phyloP scores from a whole-genome alignment of 2,329 filamentous ascomycete species.

The Orbilia oligospora region DNA sequence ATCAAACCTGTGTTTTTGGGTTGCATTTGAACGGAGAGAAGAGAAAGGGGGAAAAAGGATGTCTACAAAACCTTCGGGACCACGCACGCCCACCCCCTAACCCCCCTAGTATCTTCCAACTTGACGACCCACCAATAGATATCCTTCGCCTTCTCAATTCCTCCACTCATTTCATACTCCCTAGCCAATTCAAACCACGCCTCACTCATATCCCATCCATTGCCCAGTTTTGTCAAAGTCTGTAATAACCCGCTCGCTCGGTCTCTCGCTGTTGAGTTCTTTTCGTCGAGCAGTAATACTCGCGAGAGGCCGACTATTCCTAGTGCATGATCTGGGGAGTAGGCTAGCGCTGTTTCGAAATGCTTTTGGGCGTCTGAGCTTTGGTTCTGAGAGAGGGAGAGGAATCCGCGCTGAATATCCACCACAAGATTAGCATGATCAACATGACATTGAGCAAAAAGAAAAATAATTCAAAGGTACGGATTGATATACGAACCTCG shows the following conservation, averaged over 20 bases:
- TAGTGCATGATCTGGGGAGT: constrained; percentile 82
- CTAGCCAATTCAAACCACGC: constrained; percentile 92
- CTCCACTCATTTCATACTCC: constrained; percentile 88
- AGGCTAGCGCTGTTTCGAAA: constrained; percentile 86
- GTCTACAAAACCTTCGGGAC: constrained; percentile 61
- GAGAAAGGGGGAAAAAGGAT: background rate
- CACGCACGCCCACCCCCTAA: constrained; percentile 83
- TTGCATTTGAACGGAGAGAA: background rate
- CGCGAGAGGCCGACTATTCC: constrained; percentile 87
- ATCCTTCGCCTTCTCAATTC: constrained; percentile 88
- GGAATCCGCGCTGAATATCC: constrained; percentile 74
- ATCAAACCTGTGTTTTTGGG: no score
- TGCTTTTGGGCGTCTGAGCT: constrained; percentile 80
- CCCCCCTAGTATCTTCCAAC: constrained; percentile 85
- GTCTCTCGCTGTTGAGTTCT: constrained; percentile 83
- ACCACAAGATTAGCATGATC: no score
- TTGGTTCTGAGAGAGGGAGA: constrained; percentile 75
- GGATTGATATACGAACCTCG: constrained; percentile 74
- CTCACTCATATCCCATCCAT: constrained; percentile 90
- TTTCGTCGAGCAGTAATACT: constrained; percentile 75
- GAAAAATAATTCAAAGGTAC: background rate
- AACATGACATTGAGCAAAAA: constrained; percentile 62
- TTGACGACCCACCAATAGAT: constrained; percentile 98
- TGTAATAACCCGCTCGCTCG: constrained; percentile 87
- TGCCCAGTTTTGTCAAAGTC: constrained; percentile 84